Evolutionary conservation across 148 eudicot species (phyloP).

Genomic region (Nyssa sinensis): DNA sequence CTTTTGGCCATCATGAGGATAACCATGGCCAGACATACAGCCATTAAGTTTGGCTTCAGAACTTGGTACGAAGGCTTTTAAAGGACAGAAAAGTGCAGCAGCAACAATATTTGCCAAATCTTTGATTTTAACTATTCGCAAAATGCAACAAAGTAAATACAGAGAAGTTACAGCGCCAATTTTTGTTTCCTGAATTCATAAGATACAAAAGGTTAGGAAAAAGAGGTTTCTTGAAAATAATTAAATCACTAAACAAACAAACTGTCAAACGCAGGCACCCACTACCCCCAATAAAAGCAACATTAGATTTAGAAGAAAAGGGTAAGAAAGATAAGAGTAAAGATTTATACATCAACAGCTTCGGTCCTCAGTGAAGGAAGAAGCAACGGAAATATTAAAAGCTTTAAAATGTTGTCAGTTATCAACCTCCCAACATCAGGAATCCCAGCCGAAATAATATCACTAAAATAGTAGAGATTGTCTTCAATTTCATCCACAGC

Average conservation of each 20-base stretch:
- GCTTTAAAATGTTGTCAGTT: conserved; percentile 66
- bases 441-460: conserved; percentile 95
- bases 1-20: conserved; percentile 23
- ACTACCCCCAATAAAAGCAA: not conserved
- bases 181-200: conserved; percentile 60
- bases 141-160: conserved; percentile 81
- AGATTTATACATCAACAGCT: conserved; percentile 46
- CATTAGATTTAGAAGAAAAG: not conserved
- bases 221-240: conserved; percentile 21
- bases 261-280: not conserved
- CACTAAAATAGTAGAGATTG: conserved; percentile 88
- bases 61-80: conserved; percentile 40
- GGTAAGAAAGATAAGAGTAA: conserved; percentile 13
- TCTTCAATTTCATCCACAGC: conserved; percentile 93
- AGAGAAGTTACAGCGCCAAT: conserved; percentile 66
- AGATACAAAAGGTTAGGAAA: conserved; percentile 38
- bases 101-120: conserved; percentile 88
- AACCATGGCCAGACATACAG: conserved; percentile 16
- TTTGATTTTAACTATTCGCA: conserved; percentile 91
- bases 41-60: conserved; percentile 66
- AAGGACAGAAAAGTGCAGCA: conserved; percentile 74
- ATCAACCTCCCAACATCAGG: conserved; percentile 90
- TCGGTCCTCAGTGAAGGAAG: conserved; percentile 75
- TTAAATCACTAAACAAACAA: conserved; percentile 12
- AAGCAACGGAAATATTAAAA: conserved; percentile 82